Evolutionary conservation across 1,139 yeast genomes (phyloP).

Genomic region (Yamadazyma songkhlaensis): DNA sequence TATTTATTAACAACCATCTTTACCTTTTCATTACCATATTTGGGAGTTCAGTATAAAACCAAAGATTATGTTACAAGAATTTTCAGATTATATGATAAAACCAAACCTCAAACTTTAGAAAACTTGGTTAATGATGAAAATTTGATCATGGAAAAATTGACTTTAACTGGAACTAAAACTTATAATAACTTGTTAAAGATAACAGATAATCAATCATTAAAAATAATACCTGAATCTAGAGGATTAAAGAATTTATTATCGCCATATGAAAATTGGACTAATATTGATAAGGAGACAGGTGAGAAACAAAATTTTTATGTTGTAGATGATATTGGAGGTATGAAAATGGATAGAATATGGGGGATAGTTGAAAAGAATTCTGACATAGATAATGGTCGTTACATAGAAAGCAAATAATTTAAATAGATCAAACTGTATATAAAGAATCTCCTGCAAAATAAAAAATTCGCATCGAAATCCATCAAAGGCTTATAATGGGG

Average conservation of each 20-base stretch:
- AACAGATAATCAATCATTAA: slow-evolving; percentile 38
- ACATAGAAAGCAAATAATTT: slow-evolving; percentile 15
- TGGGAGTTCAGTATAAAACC: slow-evolving; percentile 52
- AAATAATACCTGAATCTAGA: slow-evolving; percentile 23
- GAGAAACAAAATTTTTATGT: slow-evolving; percentile 49
- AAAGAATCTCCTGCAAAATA: neutral
- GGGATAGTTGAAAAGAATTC: slow-evolving; percentile 68
- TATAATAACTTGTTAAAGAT: slow-evolving; percentile 59
- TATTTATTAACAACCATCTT: slow-evolving; percentile 45
- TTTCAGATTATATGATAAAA: slow-evolving; percentile 63
- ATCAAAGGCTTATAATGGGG: slow-evolving; percentile 11
- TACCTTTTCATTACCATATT: slow-evolving; percentile 46
- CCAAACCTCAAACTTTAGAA: slow-evolving; percentile 64
- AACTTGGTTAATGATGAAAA: slow-evolving; percentile 59
- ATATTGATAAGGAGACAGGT: slow-evolving; percentile 33
- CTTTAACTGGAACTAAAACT: slow-evolving; percentile 63
- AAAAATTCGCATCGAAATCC: slow-evolving; percentile 2
- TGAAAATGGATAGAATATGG: slow-evolving; percentile 83
- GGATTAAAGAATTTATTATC: slow-evolving; percentile 22
- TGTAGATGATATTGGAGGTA: slow-evolving; percentile 74
- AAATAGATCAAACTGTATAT: neutral
- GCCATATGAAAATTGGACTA: slow-evolving; percentile 67
- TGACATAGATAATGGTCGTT: slow-evolving; percentile 67
- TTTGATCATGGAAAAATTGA: slow-evolving; percentile 66
- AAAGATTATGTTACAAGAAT: slow-evolving; percentile 70